Base-by-base conservation (phyloP, 192 early-diverging fungal genomes). In the Fimicolochytrium jonesii region DNA sequence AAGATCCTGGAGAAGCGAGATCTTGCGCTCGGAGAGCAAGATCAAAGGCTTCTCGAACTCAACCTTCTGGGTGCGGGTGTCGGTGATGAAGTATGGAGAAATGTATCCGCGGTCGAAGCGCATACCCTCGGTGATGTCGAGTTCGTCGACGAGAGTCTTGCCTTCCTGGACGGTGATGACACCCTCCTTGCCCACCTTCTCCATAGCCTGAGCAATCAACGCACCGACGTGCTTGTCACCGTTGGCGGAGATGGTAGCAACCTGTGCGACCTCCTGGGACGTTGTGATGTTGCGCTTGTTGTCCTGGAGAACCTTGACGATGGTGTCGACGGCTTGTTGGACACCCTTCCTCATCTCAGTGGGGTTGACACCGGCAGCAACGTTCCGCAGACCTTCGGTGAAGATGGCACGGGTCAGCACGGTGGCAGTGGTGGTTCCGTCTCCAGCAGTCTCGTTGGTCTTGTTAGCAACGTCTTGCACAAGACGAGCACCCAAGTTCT, bases 391-490 rank as follows among this genome's bases (percentile, higher is more conserved):
- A 67, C 97, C 97, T 82, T 99, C 95, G 66, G 88, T 85, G 77
- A 98, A 99, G 79, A 99, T 99, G 57, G 92, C 97, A 63, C 94
- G 91, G 50, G 97, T 90, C 34, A 99, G 84, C 18, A 99, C 94
- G 31, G 97, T 99, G 30, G 95, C 94, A 23, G 97, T 99, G 48
- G 97, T 99, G 45, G 97, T 99, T 56, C 97, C 97, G 77, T 99
- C 97, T 68, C 97, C 97, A 59, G 97, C 97, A 66, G 87, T 78
- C 81, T 99, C 97, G 79, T 99, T 99, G 58, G 97, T 95, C 87
- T 99, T 99, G 87, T 95, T 96, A 50, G 97, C 97, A 50, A 99
- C 97, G 80, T 99, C 97, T 76, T 98, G 94, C 48, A 99, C 95
- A 35, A 99, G 85, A 47, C 87, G 86, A 43, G 97, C 97, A 59